Percentiles rank a stretch among this genome's conserved stretches.
Conservation (phyloP, 1,284 basidiomycete genomes). For the Irpex sp. region DNA sequence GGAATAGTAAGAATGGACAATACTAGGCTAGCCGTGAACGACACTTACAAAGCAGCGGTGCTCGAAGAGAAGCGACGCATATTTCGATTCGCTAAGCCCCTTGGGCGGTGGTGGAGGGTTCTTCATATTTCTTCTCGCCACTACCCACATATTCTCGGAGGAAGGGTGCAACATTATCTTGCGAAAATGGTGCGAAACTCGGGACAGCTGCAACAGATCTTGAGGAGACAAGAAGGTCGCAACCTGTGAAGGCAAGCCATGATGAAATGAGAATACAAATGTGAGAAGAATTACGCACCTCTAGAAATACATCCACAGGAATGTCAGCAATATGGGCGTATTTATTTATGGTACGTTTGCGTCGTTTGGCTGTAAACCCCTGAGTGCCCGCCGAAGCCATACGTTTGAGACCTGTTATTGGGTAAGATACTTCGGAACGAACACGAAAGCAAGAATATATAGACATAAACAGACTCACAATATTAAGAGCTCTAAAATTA, state of each 20-base stretch:
- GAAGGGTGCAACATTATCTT: constrained; percentile 6
- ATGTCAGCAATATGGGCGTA: too few relatives aligned
- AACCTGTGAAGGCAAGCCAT: constrained; percentile 15
- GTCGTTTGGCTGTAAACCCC: too few relatives aligned
- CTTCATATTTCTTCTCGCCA: constrained; percentile 6
- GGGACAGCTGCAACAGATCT: constrained; percentile 25
- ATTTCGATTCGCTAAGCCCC: constrained; percentile 11
- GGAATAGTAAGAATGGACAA: neutral
- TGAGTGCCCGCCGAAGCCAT: too few relatives aligned
- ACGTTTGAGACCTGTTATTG: too few relatives aligned
- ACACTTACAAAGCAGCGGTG: neutral
- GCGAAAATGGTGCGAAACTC: constrained; percentile 21
- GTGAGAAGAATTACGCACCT: too few relatives aligned
- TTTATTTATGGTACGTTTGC: too few relatives aligned
- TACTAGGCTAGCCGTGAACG: constrained; percentile 12
- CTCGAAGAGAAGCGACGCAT: constrained; percentile 20
- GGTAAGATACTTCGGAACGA: too few relatives aligned
- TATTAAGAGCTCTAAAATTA: too few relatives aligned
- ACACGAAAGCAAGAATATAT: too few relatives aligned
- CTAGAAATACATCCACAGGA: too few relatives aligned
- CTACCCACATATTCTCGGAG: constrained; percentile 10
- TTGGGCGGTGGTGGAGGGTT: constrained; percentile 11
- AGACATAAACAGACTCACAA: too few relatives aligned
- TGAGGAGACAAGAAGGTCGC: constrained; percentile 18
- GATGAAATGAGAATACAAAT: too few relatives aligned